These are phyloP conservation scores for Carex cristatella DNA, from an alignment of 176 grass and related monocot species.

Conservation along the genomic window DNA sequence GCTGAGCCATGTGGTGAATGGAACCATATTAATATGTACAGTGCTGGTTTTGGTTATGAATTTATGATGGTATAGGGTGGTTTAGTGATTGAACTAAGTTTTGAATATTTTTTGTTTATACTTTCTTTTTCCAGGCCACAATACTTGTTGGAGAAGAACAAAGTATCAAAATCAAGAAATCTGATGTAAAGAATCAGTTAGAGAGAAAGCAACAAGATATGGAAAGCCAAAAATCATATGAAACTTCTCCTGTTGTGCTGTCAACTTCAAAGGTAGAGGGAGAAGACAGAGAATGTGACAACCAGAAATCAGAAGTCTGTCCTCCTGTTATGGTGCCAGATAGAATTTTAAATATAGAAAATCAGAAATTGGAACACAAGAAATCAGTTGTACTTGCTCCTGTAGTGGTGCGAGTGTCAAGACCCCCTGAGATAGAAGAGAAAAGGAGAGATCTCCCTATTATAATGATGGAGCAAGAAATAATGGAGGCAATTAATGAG, in stretches of 20 bases:
- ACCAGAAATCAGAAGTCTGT: background rate
- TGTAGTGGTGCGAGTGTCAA: slow-evolving; percentile 71
- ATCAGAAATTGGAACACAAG: background rate
- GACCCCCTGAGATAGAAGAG: slow-evolving; percentile 70
- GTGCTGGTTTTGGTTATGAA: background rate
- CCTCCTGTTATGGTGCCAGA: background rate
- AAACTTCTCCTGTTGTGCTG: background rate
- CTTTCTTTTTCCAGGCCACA: slow-evolving; percentile 41
- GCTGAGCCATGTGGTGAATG: background rate
- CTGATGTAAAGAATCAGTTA: slow-evolving; percentile 17
- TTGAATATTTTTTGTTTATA: slow-evolving; percentile 3
- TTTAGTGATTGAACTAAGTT: slow-evolving; percentile 2
- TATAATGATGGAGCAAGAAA: slow-evolving; percentile 99
- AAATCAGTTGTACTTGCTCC: slow-evolving; percentile 37
- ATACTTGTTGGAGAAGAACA: slow-evolving; percentile 6
- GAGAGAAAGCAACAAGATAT: background rate
- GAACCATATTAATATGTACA: background rate
- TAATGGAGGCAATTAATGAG: slow-evolving; percentile 99
- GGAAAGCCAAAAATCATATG: slow-evolving; percentile 1
- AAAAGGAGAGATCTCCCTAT: slow-evolving; percentile 89
- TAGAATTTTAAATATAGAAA: background rate
- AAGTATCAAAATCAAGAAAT: slow-evolving; percentile 8
- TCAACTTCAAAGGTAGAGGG: background rate
- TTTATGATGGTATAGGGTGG: background rate
- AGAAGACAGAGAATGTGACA: background rate